Evolutionary conservation across 2,329 filamentous ascomycete genomes (phyloP), one percentile per base, ranked within the genome.

Genomic region (Bimuria novae-zelandiae): DNA sequence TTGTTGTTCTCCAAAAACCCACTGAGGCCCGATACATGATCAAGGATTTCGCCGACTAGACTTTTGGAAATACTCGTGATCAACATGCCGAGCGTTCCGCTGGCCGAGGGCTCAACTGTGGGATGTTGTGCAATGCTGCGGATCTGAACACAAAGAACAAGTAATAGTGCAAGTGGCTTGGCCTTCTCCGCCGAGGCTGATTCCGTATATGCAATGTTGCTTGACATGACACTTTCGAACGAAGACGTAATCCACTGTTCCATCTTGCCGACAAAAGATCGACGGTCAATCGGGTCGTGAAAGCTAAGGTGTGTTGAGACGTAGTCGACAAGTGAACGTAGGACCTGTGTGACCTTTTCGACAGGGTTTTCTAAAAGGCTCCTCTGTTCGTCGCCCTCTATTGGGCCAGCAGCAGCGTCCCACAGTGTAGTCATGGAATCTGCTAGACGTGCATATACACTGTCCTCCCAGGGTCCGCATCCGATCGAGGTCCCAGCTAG

Each of bases 401-500:
- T 6, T 16, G 49, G 43, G 22, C 29, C 19, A 10, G 54, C 43
- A 3, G 54, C 8, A 21, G 50, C 45, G 14, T 29, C 37, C 37
- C 57, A 62, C 1, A 64, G 51, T 3, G 17, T 23, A 14, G 39
- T 56, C 1, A 56, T 49, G 6, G 65, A 7, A 17, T 63, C 47
- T 10, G 53, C 30, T 5, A 73, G 36, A 7, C n/a, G 75, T 1
- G 79, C 77, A 25, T 76, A 80, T 1, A 83, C 78, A 11, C 76
- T 75, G 43, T 86, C 83, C 47, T 77, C 80, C 84, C 84, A 87
- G 3, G 77, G 63, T 22, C 78, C 76, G 77, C 82, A 86, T 48
- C 72, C 71, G 52, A 76, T 68, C 3, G 52, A 64, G 27, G 65
- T 60, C 19, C 69, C 64, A 12, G 65, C 65, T 27, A 77, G 55